A percentile compares a stretch with the other conserved stretches of the same genome.
Conservation (phyloP, 2,329 filamentous ascomycete genomes). For the Ophiostoma sp. region DNA sequence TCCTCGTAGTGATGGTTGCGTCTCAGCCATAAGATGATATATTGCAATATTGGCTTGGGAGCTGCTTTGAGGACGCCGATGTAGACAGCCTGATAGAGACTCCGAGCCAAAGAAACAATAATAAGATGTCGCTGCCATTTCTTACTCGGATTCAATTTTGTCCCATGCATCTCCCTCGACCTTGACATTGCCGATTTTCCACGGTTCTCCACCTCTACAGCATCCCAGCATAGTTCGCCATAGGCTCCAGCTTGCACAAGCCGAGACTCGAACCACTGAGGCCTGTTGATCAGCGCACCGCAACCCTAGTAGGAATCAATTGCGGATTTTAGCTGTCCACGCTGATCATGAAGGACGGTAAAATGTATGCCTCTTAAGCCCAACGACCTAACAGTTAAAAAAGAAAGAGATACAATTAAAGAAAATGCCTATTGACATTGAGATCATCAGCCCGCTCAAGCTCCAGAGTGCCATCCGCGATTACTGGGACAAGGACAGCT, state of each 20-base stretch:
- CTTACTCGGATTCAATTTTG: not conserved
- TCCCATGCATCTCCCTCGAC: not conserved
- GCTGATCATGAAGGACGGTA: not conserved
- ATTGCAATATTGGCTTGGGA: not conserved
- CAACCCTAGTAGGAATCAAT: not conserved
- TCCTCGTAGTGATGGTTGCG: not conserved
- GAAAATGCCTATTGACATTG: slow-evolving; percentile 4
- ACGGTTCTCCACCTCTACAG: not conserved
- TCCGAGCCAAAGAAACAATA: not conserved
- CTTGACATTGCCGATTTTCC: not conserved
- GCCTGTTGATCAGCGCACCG: not conserved
- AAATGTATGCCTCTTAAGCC: not conserved
- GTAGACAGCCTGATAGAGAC: not conserved
- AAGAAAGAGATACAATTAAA: not conserved
- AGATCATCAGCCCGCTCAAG: slow-evolving; percentile 38
- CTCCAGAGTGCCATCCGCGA: slow-evolving; percentile 41
- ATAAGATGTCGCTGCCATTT: not conserved
- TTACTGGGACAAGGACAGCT: slow-evolving; percentile 37
- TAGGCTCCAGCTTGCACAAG: not conserved
- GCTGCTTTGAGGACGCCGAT: not conserved
- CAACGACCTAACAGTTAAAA: too few species aligned
- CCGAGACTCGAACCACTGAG: not conserved
- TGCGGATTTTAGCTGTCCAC: not conserved
- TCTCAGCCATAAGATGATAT: not conserved
- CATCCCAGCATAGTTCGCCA: not conserved